Evolutionary conservation across 257 asterid species (phyloP).

Genomic region (Pogostemon cablin): DNA sequence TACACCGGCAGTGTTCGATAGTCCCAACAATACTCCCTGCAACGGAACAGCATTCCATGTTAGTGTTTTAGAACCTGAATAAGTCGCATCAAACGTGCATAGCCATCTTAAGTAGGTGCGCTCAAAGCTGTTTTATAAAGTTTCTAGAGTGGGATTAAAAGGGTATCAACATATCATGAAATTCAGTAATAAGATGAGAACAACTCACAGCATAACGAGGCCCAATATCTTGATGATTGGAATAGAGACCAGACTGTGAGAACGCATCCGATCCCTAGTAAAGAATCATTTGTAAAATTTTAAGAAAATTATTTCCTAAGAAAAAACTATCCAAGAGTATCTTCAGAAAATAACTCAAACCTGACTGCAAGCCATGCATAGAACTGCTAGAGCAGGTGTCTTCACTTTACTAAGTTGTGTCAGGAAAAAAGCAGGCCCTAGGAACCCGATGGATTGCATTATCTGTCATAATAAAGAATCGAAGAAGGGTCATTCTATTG

Average conservation of each 20-base stretch:
- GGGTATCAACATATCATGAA: too few species aligned
- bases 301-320: not conserved
- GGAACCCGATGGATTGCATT: constrained; percentile 93
- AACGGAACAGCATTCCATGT: constrained; percentile 12
- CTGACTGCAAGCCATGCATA: constrained; percentile 99
- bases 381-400: constrained; percentile 88
- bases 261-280: constrained; percentile 93
- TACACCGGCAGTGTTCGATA: constrained; percentile 96
- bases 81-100: not conserved
- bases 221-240: constrained; percentile 98
- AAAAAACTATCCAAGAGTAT: not conserved
- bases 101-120: not conserved
- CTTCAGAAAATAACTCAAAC: constrained; percentile 34
- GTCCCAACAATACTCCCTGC: constrained; percentile 92
- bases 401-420: constrained; percentile 74
- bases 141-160: not conserved
- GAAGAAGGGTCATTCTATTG: constrained; percentile 18
- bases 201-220: constrained; percentile 94
- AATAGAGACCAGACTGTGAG: constrained; percentile 97
- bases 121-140: not conserved
- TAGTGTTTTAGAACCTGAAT: not conserved
- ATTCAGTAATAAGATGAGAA: constrained; percentile 18
- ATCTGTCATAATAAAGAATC: constrained; percentile 54
- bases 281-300: constrained; percentile 18
- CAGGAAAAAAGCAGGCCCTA: constrained; percentile 95